A percentile compares a stretch with the other conserved stretches of the same genome.
Conservation (phyloP, 352 stramenopile species). For the Phytophthora syringae region DNA sequence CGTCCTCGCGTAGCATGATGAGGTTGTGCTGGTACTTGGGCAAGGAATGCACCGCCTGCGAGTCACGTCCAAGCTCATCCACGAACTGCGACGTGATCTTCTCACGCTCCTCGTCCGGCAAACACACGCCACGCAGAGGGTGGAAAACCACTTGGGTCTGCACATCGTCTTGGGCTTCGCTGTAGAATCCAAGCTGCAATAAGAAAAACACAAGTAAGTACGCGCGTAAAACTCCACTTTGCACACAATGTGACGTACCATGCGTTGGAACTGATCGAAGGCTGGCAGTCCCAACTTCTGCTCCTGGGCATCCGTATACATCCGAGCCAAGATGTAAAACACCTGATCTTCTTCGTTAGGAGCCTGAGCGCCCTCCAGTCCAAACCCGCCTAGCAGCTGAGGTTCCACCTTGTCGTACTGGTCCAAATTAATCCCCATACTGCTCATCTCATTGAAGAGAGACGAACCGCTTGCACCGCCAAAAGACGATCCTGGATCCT, state of each 20-base stretch:
- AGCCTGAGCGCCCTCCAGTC: conserved; percentile 25
- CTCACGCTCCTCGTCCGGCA: conserved; percentile 68
- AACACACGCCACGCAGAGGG: conserved; percentile 58
- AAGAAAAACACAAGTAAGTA: conserved; percentile 20
- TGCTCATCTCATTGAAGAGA: conserved; percentile 80
- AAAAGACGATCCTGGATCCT: conserved; percentile 23
- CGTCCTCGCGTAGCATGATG: conserved; percentile 83
- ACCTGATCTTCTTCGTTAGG: conserved; percentile 71
- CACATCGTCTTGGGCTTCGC: conserved; percentile 69
- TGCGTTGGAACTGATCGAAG: conserved; percentile 84
- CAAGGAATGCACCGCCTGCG: conserved; percentile 78
- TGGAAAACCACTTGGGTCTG: conserved; percentile 85
- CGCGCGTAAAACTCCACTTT: too few species aligned
- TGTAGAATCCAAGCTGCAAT: conserved; percentile 81
- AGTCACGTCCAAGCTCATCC: conserved; percentile 62
- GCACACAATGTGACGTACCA: conserved; percentile 68
- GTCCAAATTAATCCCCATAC: conserved; percentile 76
- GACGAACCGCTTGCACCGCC: conserved; percentile 47
- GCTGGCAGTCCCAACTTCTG: conserved; percentile 82
- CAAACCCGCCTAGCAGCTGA: conserved; percentile 52
- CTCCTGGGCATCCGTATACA: conserved; percentile 73
- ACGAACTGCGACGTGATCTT: conserved; percentile 73
- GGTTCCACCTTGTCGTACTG: conserved; percentile 56
- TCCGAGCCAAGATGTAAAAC: conserved; percentile 82
- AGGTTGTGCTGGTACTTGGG: conserved; percentile 88